Evolutionary conservation across 257 asterid species (phyloP).

Genomic region (Echites panduratus): DNA sequence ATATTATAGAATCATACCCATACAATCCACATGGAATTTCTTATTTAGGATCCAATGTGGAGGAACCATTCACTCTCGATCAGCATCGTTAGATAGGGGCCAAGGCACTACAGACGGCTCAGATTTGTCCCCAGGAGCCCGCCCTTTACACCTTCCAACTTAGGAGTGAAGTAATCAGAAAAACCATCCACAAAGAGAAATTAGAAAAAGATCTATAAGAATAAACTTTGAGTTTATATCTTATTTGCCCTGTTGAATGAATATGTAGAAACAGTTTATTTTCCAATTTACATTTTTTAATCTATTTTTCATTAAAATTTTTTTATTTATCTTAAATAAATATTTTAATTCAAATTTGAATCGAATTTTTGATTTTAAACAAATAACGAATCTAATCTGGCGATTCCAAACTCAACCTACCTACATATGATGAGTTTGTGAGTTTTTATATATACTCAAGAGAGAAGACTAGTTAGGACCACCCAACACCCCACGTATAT

Average conservation of each 20-base stretch:
- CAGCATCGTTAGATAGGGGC: neutral
- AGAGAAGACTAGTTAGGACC: conserved; percentile 17
- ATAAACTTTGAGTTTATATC: neutral
- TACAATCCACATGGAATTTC: conserved; percentile 10
- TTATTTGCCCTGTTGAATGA: too few species aligned
- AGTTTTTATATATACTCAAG: conserved; percentile 22
- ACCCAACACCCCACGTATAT: conserved; percentile 24
- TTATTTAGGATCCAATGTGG: neutral
- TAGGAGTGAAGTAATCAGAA: conserved; percentile 14
- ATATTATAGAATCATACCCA: conserved; percentile 10
- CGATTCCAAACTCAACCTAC: too few species aligned
- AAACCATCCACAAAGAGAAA: neutral
- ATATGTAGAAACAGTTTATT: too few species aligned
- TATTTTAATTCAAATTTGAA: too few species aligned
- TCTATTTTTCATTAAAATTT: too few species aligned
- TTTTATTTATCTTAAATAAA: too few species aligned
- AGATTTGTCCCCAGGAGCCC: neutral
- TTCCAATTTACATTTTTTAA: too few species aligned
- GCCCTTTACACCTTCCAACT: conserved; percentile 8
- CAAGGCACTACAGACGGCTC: conserved; percentile 21
- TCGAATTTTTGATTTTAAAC: too few species aligned
- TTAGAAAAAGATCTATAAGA: neutral
- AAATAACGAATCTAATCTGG: too few species aligned
- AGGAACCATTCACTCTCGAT: neutral
- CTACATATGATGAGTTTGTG: too few species aligned